Conservation (phyloP, 2,329 filamentous ascomycete species). For the Colletotrichum lini region DNA sequence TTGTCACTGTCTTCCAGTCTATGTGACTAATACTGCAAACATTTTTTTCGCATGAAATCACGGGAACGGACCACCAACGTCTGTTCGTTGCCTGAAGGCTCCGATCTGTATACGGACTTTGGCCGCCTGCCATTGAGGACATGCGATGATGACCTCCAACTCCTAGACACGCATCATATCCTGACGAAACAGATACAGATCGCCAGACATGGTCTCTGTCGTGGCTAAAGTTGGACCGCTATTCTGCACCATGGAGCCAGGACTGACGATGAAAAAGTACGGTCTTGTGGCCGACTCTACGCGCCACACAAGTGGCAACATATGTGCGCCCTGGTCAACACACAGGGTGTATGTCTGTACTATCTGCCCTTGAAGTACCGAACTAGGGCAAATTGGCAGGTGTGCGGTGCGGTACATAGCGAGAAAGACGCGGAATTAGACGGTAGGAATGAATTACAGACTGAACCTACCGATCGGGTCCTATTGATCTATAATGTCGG, state of each 20-base stretch:
- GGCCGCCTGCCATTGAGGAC: not conserved
- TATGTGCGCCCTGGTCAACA: not conserved
- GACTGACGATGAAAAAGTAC: not conserved
- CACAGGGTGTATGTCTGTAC: too few species aligned
- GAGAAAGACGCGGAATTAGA: too few species aligned
- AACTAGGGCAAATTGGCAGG: too few species aligned
- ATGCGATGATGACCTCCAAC: not conserved
- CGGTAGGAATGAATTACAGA: too few species aligned
- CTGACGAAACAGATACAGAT: not conserved
- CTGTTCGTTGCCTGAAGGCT: not conserved
- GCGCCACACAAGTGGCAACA: not conserved
- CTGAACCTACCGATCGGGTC: too few species aligned
- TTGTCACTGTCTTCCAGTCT: not conserved
- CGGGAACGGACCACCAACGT: not conserved
- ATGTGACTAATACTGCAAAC: not conserved
- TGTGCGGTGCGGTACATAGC: too few species aligned
- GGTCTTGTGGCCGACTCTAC: not conserved
- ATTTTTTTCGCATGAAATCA: not conserved
- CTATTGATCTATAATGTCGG: too few species aligned
- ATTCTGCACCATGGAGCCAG: not conserved
- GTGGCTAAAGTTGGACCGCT: not conserved
- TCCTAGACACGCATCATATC: not conserved
- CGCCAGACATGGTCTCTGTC: not conserved
- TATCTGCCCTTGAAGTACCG: not conserved
- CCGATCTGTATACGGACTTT: not conserved